These are phyloP conservation scores for Polychaeton citri DNA, from an alignment of 2,329 filamentous ascomycete genomes.

Conservation along the genomic window DNA sequence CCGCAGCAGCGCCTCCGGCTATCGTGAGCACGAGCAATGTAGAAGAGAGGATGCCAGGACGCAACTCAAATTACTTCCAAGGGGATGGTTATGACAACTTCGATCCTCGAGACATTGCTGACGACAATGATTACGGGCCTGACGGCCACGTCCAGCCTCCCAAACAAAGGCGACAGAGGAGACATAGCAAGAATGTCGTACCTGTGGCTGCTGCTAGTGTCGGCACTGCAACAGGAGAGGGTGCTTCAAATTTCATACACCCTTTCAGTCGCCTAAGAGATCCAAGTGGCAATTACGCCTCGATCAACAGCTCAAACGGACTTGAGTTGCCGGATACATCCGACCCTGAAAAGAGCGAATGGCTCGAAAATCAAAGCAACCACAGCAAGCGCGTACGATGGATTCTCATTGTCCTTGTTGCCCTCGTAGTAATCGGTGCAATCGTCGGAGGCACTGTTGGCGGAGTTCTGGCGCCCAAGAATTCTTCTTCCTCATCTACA, in stretches of 20 bases:
- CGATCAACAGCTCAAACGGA: too few species aligned
- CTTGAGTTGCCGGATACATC: constrained; percentile 39
- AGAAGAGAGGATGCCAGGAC: constrained; percentile 5
- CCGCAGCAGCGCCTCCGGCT: constrained; percentile 3
- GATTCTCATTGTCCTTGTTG: constrained; percentile 52
- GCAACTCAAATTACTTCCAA: constrained; percentile 10
- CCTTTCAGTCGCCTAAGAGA: constrained; percentile 16
- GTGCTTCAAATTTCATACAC: too few species aligned
- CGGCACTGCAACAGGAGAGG: constrained; percentile 28
- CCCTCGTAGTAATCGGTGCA: constrained; percentile 52
- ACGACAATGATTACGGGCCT: constrained; percentile 80
- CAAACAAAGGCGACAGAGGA: constrained; percentile 18
- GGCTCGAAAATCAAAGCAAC: constrained; percentile 45
- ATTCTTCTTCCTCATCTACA: constrained; percentile 14
- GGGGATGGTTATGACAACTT: constrained; percentile 15
- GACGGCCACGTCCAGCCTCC: too few species aligned
- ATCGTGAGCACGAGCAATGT: constrained; percentile 3
- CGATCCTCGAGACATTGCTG: constrained; percentile 67
- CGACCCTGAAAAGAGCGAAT: constrained; percentile 51
- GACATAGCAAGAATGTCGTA: constrained; percentile 20
- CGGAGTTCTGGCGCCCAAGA: constrained; percentile 47
- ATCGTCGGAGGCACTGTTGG: constrained; percentile 65
- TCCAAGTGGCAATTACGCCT: constrained; percentile 25
- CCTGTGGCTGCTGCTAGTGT: constrained; percentile 31
- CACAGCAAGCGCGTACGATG: constrained; percentile 56